These are phyloP conservation scores for Phytophthora macrochlamydospora DNA, from an alignment of 352 stramenopile genomes.

Conservation along the genomic window DNA sequence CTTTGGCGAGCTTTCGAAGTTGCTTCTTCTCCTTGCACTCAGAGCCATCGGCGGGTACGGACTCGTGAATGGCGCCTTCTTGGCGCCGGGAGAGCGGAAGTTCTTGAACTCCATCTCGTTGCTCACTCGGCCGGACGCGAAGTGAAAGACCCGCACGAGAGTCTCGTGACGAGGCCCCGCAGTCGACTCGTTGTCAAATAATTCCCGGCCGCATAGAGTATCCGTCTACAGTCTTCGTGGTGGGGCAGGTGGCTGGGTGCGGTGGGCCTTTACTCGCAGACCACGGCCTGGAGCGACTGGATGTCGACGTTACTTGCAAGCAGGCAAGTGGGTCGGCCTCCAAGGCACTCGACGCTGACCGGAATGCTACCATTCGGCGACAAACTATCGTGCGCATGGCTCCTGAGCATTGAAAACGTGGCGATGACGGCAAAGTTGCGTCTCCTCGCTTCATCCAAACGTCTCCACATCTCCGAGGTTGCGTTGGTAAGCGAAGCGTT, in stretches of 20 bases:
- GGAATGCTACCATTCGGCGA: conserved; percentile 5
- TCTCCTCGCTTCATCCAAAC: not conserved
- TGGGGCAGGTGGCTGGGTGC: too few relatives aligned
- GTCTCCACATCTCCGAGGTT: not conserved
- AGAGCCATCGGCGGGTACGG: conserved; percentile 15
- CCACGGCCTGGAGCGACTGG: too few relatives aligned
- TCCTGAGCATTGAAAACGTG: not conserved
- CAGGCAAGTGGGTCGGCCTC: not conserved
- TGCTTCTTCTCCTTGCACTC: conserved; percentile 18
- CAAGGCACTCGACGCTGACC: conserved; percentile 7
- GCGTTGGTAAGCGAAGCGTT: not conserved
- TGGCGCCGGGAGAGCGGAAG: not conserved
- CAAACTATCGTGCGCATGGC: not conserved
- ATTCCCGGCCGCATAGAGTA: too few relatives aligned
- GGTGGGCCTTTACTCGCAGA: too few relatives aligned
- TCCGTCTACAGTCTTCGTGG: too few relatives aligned
- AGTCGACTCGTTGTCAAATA: too few relatives aligned
- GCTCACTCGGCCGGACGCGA: too few relatives aligned
- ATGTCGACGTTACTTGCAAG: too few relatives aligned
- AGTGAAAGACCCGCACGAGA: too few relatives aligned
- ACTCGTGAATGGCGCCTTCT: conserved; percentile 14
- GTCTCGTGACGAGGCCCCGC: too few relatives aligned
- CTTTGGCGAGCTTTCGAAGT: conserved; percentile 13
- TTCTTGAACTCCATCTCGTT: too few relatives aligned
- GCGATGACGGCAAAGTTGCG: not conserved